Evolutionary conservation across 441 rosid species (phyloP).

Genomic region (Capsella rubella): DNA sequence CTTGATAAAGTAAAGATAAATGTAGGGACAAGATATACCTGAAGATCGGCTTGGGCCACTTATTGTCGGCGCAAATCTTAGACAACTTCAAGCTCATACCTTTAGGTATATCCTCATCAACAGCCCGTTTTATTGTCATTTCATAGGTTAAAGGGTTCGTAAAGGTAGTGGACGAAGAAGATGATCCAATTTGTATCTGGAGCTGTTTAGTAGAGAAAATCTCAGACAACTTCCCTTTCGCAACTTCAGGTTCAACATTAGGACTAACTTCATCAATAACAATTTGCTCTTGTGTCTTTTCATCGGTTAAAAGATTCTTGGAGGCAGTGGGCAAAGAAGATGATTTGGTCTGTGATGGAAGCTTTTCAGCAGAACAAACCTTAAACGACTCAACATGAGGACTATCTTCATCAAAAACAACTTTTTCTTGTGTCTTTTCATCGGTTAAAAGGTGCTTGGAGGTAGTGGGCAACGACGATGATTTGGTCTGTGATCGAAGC

Average conservation of each 20-base stretch:
- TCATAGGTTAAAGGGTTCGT: slow-evolving; percentile 6
- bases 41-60: slow-evolving; percentile 66
- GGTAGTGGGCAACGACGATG: neutral
- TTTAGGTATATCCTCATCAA: neutral
- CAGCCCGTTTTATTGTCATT: neutral
- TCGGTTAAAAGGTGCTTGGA: neutral
- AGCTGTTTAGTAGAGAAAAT: neutral
- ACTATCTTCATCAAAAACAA: neutral
- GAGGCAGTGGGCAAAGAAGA: slow-evolving; percentile 1
- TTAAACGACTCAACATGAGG: neutral
- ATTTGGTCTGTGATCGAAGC: neutral
- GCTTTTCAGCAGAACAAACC: neutral
- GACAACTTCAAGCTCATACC: slow-evolving; percentile 53
- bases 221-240: neutral
- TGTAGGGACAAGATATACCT: slow-evolving; percentile 41
- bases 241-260: slow-evolving; percentile 54
- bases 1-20: neutral
- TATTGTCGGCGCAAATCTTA: slow-evolving; percentile 54
- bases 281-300: neutral
- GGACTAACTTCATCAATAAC: slow-evolving; percentile 36
- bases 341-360: neutral
- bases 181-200: neutral
- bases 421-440: neutral
- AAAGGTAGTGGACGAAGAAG: neutral
- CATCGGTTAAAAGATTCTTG: neutral